Percentiles rank a stretch among this genome's conserved stretches.
These are phyloP conservation scores for Fusarium falciforme DNA, from an alignment of 2,329 filamentous ascomycete genomes.

Conservation along the genomic window DNA sequence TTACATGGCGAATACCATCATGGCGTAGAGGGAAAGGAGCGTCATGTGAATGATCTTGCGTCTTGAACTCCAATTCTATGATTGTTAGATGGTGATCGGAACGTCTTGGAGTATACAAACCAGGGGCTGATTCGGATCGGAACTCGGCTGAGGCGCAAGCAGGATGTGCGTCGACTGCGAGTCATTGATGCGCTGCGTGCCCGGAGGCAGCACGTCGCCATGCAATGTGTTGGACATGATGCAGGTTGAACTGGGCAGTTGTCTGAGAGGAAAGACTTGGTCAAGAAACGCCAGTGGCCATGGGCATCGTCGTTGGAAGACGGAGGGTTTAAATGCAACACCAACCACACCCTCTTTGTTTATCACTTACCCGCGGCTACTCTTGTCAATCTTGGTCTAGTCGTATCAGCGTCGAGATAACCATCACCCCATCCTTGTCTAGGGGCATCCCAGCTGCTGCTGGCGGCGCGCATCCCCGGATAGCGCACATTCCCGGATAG, in stretches of 20 bases:
- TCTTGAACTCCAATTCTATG: constrained; percentile 29
- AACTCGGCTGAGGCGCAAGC: constrained; percentile 30
- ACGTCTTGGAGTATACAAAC: not conserved
- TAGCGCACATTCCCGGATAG: not conserved
- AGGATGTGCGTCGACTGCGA: constrained; percentile 20
- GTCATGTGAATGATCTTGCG: constrained; percentile 29
- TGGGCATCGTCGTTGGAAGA: not conserved
- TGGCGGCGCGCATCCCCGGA: not conserved
- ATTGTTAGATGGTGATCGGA: too few species aligned
- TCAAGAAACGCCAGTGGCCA: not conserved
- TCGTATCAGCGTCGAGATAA: not conserved
- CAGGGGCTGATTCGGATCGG: constrained; percentile 34
- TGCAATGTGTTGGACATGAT: not conserved
- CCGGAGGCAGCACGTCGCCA: constrained; percentile 17
- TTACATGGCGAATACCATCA: constrained; percentile 36
- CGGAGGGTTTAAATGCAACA: not conserved
- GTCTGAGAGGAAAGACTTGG: not conserved
- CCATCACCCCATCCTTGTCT: not conserved
- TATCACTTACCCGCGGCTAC: not conserved
- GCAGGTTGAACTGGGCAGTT: not conserved
- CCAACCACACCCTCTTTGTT: not conserved
- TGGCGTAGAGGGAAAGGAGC: constrained; percentile 23
- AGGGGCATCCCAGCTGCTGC: not conserved
- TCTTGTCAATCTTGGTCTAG: not conserved
- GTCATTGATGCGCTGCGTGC: constrained; percentile 32